Conservation (phyloP, 1,139 yeast genomes). For the Hyphopichia wangnamkhiaoensis region DNA sequence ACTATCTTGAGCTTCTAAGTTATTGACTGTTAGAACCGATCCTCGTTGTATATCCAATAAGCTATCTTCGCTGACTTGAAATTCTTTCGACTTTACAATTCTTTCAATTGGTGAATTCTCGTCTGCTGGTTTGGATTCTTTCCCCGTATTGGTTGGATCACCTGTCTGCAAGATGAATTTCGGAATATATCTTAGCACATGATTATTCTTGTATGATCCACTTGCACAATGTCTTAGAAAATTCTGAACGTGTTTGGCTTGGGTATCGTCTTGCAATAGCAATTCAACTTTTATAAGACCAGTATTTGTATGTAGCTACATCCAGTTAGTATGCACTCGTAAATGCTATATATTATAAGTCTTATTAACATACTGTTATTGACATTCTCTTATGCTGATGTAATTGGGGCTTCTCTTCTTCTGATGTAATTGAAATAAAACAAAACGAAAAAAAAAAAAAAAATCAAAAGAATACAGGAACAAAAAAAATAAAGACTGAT, state of each 20-base stretch:
- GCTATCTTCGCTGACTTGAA: background rate
- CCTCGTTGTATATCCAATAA: conserved; percentile 12
- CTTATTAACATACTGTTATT: conserved; percentile 15
- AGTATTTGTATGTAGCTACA: conserved; percentile 19
- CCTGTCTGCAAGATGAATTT: conserved; percentile 52
- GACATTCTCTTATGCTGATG: conserved; percentile 18
- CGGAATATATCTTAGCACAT: conserved; percentile 43
- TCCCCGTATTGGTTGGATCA: conserved; percentile 51
- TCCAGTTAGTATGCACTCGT: conserved; percentile 7
- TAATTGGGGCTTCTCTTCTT: background rate
- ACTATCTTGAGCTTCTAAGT: conserved; percentile 8
- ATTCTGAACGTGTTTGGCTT: conserved; percentile 18
- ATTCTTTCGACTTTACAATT: conserved; percentile 1
- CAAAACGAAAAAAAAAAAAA: background rate
- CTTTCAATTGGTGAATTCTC: background rate
- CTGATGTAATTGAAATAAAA: too few relatives aligned
- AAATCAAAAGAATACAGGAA: background rate
- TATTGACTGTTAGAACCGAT: conserved; percentile 17
- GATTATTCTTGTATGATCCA: conserved; percentile 42
- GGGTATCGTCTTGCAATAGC: conserved; percentile 9
- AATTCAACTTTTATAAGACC: conserved; percentile 22
- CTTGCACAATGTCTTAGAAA: conserved; percentile 48
- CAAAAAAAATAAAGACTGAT: background rate
- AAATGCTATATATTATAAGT: background rate
- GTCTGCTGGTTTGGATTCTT: conserved; percentile 21